Percentiles rank a stretch among this genome's conserved stretches.
Evolutionary conservation across 2,329 filamentous ascomycete genomes (phyloP).

Genomic region (Cryphonectria nitschkei): DNA sequence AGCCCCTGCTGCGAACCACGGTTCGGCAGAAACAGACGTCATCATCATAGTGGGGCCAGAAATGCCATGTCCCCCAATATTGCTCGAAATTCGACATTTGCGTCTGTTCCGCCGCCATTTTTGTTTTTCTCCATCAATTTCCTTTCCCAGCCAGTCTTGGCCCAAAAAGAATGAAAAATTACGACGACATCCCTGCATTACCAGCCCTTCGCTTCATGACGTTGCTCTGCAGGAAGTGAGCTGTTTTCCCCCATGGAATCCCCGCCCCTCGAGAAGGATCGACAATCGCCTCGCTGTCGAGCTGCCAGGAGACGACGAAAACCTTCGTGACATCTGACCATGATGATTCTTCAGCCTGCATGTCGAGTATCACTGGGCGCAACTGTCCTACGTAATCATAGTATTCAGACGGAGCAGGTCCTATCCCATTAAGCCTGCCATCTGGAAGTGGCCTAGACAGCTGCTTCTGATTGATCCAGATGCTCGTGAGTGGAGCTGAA

Average conservation of each 20-base stretch:
- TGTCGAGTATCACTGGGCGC: not conserved
- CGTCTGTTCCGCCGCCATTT: constrained; percentile 4
- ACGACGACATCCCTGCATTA: not conserved
- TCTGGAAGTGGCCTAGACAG: not conserved
- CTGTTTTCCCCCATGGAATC: not conserved
- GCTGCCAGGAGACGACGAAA: not conserved
- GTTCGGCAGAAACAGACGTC: not conserved
- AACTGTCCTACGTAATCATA: constrained; percentile 10
- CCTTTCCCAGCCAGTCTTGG: not conserved
- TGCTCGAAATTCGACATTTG: constrained; percentile 6
- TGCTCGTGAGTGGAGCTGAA: not conserved
- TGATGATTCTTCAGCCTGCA: not conserved
- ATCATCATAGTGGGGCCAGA: constrained; percentile 8
- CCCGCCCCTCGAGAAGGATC: not conserved
- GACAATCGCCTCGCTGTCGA: not conserved
- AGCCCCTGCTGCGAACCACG: not conserved
- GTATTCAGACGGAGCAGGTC: not conserved
- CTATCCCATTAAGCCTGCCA: not conserved
- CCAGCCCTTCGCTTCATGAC: not conserved
- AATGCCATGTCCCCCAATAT: not conserved
- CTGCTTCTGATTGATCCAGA: not conserved
- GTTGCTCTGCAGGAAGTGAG: constrained; percentile 2
- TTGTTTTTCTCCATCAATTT: not conserved
- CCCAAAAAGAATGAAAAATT: no score
- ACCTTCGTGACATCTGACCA: not conserved